phyloP scores from a whole-genome alignment of 768 basidiomycete genomes.

The Sporobolomyces pararoseus region DNA sequence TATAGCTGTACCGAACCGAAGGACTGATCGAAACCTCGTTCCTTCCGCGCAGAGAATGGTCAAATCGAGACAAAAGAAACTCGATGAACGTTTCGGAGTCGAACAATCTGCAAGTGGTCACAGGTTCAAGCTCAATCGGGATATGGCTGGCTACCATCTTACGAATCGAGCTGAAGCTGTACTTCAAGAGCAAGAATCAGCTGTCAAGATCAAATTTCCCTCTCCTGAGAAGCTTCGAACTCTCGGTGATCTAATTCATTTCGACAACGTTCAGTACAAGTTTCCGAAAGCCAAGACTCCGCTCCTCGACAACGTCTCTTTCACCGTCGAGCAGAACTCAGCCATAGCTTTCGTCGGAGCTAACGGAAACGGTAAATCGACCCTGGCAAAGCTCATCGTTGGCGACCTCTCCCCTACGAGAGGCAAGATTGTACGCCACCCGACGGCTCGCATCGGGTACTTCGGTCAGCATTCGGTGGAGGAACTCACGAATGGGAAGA shows the following conservation, averaged over 20 bases:
- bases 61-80: constrained; percentile 61
- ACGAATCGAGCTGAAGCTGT: constrained; percentile 52
- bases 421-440: constrained; percentile 29
- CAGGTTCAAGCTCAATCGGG: constrained; percentile 61
- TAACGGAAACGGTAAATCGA: constrained; percentile 62
- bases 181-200: constrained; percentile 51
- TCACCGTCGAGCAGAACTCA: constrained; percentile 52
- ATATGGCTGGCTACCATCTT: constrained; percentile 51
- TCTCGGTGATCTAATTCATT: constrained; percentile 49
- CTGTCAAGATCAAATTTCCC: constrained; percentile 50
- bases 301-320: constrained; percentile 48
- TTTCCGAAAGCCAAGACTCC: constrained; percentile 48
- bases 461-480: constrained; percentile 65
- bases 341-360: constrained; percentile 54
- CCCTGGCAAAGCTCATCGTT: constrained; percentile 53
- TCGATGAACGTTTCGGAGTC: constrained; percentile 52
- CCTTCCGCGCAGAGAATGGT: constrained; percentile 51
- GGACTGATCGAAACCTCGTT: too few relatives aligned
- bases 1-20: too few relatives aligned
- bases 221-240: constrained; percentile 47
- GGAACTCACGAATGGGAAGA: constrained; percentile 51
- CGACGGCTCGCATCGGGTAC: constrained; percentile 56
- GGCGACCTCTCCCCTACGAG: constrained; percentile 51
- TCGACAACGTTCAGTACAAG: constrained; percentile 52
- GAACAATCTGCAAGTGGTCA: constrained; percentile 54